Evolutionary conservation across 2,329 filamentous ascomycete species (phyloP).

Genomic region (Metarhizium sp.): DNA sequence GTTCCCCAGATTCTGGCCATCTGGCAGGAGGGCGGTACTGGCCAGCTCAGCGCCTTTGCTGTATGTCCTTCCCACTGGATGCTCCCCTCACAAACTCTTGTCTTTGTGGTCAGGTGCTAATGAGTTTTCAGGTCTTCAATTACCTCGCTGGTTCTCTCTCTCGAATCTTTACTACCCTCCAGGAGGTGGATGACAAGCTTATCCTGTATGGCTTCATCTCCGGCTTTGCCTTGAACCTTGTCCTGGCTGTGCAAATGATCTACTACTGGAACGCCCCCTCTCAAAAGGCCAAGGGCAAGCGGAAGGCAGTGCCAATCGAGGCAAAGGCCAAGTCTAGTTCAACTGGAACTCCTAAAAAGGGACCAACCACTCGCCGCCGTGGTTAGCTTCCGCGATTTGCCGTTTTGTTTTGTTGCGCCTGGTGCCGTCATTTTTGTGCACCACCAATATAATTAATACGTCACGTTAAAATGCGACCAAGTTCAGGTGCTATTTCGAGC

Average conservation of each 20-base stretch:
- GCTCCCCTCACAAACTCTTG: not conserved
- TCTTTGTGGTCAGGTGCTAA: not conserved
- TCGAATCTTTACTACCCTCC: constrained; percentile 93
- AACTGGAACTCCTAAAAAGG: constrained; percentile 28
- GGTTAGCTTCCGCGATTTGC: constrained; percentile 18
- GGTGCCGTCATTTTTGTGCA: not conserved
- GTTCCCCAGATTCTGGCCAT: constrained; percentile 87
- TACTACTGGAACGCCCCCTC: constrained; percentile 85
- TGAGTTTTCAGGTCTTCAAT: constrained; percentile 72
- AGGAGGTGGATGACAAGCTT: constrained; percentile 93
- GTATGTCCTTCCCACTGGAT: constrained; percentile 34
- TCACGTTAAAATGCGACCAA: not conserved
- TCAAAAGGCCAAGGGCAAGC: constrained; percentile 34
- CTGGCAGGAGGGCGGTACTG: constrained; percentile 76
- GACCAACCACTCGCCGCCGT: constrained; percentile 33
- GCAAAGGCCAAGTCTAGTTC: constrained; percentile 18
- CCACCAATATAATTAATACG: not conserved
- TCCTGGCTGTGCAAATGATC: constrained; percentile 83
- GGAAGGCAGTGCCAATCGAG: constrained; percentile 20
- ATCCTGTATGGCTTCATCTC: constrained; percentile 93
- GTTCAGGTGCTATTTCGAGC: not conserved
- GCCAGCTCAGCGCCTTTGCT: constrained; percentile 92
- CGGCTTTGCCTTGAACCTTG: constrained; percentile 79
- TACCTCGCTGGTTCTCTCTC: constrained; percentile 88
- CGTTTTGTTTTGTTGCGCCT: constrained; percentile 4